Base-by-base conservation (phyloP, 495 filamentous ascomycete genomes). In the Schizothecium vesticola region DNA sequence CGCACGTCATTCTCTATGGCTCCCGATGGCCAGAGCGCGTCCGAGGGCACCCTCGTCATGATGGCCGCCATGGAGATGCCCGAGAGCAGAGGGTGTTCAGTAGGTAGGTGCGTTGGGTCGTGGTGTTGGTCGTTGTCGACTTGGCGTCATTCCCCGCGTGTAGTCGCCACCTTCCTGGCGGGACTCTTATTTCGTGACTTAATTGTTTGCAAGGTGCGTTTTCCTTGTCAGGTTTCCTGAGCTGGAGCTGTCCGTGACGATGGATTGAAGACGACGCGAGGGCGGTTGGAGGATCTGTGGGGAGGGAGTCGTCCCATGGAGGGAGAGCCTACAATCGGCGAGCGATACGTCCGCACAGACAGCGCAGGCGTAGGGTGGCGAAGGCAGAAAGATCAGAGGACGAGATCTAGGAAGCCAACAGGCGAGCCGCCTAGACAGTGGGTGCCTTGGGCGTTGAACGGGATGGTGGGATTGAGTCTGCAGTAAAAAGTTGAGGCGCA, bases 21-120 rank as follows among this genome's bases (percentile, higher is more conserved):
- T 59, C 74, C 71, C 57, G 67, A 63, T 10, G 76, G 78, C 73
- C 70, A 72, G 65, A 77, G 75, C 13, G 77, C 76, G 28, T 79
- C 73, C 60, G 73, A 67, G 24, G 76, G 71, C 13, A 77, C 43
- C 25, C 71, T 75, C 24, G 74, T 74, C 77, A 78, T 78, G 64
- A 71, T 67, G 62, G 73, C 31, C 10, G 64, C 59, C 64, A 61
- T 66, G 25, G 36, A 29, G 63, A 28, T 65, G 10, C 26, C 63
- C 4, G 29, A 56, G 28, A 21, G 24, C 13, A 31, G 57, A 29
- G 66, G 59, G 43, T 68, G 55, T 25, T 60, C 16, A 26, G 43
- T 24, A 28, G 59, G 59, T 65, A n/a, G 55, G 33, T n/a, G 59
- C 1, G 64, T 23, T 33, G 24, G 63, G 24, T 56, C 43, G 12